Base-by-base conservation (phyloP, 1,284 basidiomycete genomes). In the Ganoderma meredithae region DNA sequence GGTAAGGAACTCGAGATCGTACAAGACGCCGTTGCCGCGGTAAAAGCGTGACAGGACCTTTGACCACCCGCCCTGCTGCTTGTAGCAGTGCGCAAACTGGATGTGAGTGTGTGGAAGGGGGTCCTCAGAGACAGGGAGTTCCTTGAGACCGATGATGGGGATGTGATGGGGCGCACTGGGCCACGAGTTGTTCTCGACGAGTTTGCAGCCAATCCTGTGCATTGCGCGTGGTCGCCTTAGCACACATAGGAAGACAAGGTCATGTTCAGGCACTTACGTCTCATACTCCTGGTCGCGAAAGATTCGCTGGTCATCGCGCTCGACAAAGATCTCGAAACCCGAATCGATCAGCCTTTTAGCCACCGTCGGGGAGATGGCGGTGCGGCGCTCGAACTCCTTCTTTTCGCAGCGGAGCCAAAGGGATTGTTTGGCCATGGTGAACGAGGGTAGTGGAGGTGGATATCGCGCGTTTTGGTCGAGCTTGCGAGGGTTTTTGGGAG, bases 21-120 rank as follows among this genome's bases (percentile, higher is more conserved):
- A 99, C 58, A 99, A 85, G 44, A 90, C 93, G 31, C 97, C 97
- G 43, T 89, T 86, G 33, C 97, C 98, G 68, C 88, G 86, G 79
- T 90, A 85, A 86, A 99, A 99, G 55, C 98, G 93, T 39, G 89
- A 85, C 53, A 99, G 90, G 36, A 99, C 90, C 62, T 91, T 85
- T 19, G 90, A 87, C 97, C 98, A 99, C 49, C 98, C 98, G 1
- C 87, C 95, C 81, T 99, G 98, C 62, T 90, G 84, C 84, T 99
- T 99, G 88, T 96, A 99, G 83, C 97, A 99, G 81, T 99, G 98
- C 2, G 97, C 97, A 76, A 99, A 99, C 79, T 99, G 97, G 80
- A 99, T 97, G 82, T 99, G 98, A 10, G 95, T 97, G 83, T 98
- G 96, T 13, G 88, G 90, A 22, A 98, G 84, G 22, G 96, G 93